Base-by-base conservation (phyloP, 306 rosid species). In the Prunus dulcis region DNA sequence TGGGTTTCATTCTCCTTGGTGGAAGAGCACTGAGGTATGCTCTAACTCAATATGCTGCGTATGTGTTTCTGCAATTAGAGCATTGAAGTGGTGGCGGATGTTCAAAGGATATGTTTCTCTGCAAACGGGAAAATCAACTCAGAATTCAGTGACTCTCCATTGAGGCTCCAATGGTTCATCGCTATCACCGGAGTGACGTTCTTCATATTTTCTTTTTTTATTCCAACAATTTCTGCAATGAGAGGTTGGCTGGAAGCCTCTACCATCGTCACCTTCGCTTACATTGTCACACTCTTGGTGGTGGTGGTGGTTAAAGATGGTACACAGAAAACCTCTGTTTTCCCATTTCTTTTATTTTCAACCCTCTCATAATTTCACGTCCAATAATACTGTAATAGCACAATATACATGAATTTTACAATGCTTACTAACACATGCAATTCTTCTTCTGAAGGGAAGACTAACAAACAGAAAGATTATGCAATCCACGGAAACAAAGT, bases 1-100 rank as follows among this genome's bases (percentile, higher is more conserved):
- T 83, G 93, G 93, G 89, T 60, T 84, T 84, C 79, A 82, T 89
- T 32, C 86, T 89, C 41, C 79, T 89, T 0, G 93, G 93, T 45
- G 93, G 93, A 74, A 81, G 84, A 75, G 89, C 89, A 57, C 89
- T 89, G 1, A 83, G 86, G 93, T 86, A 75, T 1, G 11, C 6
- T 41, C 28, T 6, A 64, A 5, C 15, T 1, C 30, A 23, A n/a
- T 47, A 25, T 23, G 38, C 38, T 11, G 10, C 15, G 41, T 50
- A 27, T n/a, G 2, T 70, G 22, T 47, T 69, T 69, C 61, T 70
- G 62, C 22, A 28, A 11, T 50, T 5, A 32, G 47, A 55, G 6
- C 30, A 9, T 55, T 10, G 19, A n/a, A 9, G 17, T 18, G 38
- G 38, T 12, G 20, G 56, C 2, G 8, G n/a, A 9, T 22, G 13